Conservation (phyloP, 345 rosid genomes). For the Crucihimalaya himalaica region DNA sequence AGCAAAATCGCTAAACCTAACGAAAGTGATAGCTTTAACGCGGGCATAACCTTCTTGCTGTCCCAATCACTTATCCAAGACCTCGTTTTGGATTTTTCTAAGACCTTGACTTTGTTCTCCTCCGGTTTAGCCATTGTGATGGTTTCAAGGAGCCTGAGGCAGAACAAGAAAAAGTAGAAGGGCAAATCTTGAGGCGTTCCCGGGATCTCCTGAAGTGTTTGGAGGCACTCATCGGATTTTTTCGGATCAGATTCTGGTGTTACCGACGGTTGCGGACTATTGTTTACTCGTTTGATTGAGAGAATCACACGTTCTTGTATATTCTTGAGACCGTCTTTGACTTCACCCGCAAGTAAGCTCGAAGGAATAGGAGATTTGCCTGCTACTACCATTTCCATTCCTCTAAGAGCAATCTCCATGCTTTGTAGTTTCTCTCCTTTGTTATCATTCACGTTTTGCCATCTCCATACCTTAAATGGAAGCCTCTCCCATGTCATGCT, state of each 20-base stretch:
- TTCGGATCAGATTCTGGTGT: constrained; percentile 57
- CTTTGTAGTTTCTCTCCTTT: constrained; percentile 56
- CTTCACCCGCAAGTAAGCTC: constrained; percentile 41
- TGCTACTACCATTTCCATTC: constrained; percentile 77
- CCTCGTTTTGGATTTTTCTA: constrained; percentile 8
- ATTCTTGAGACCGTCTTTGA: constrained; percentile 43
- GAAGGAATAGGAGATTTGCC: constrained; percentile 45
- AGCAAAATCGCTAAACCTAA: constrained; percentile 66
- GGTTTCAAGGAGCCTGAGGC: constrained; percentile 57
- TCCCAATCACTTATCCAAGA: constrained; percentile 35
- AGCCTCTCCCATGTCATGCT: constrained; percentile 81
- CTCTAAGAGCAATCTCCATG: constrained; percentile 61
- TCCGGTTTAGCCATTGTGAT: constrained; percentile 44
- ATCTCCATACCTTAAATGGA: constrained; percentile 56
- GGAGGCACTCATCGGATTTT: constrained; percentile 43
- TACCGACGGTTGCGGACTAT: constrained; percentile 43
- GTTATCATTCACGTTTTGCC: constrained; percentile 44
- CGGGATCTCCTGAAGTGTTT: constrained; percentile 56
- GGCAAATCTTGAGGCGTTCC: constrained; percentile 54
- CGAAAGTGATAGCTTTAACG: constrained; percentile 64
- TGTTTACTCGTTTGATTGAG: constrained; percentile 47
- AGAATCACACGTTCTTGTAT: constrained; percentile 50
- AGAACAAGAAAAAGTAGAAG: constrained; percentile 75
- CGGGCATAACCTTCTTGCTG: constrained; percentile 53
- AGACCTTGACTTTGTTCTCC: constrained; percentile 15